Conservation (phyloP, 2,329 filamentous ascomycete genomes). For the Beauveria caledonica region DNA sequence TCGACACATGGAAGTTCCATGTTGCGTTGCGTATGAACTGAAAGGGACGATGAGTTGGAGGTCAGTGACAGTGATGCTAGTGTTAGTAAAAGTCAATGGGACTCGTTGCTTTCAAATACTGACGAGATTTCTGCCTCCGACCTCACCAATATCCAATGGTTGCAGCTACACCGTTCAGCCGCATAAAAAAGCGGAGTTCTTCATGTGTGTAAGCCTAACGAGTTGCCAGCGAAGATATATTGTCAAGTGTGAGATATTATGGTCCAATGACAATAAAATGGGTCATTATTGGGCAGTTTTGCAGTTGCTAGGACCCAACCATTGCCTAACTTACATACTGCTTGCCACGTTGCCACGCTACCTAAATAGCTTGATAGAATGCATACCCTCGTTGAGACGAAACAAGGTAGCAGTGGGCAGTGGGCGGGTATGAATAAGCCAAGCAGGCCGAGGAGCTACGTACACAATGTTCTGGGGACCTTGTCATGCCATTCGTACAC, state of each 20-base stretch:
- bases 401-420: not conserved
- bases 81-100: not conserved
- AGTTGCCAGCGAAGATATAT: not conserved
- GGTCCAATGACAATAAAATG: conserved; percentile 8
- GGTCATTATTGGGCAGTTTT: conserved; percentile 7
- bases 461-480: not conserved
- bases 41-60: not conserved
- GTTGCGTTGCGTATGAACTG: conserved; percentile 14
- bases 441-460: not conserved
- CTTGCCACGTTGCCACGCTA: too few relatives aligned
- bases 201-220: conserved; percentile 7
- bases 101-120: not conserved
- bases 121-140: not conserved
- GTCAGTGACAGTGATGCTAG: not conserved
- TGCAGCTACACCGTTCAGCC: not conserved
- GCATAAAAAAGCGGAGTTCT: conserved; percentile 8
- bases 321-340: too few relatives aligned
- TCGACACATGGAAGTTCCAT: conserved; percentile 44
- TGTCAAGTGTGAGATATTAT: not conserved
- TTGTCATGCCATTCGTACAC: not conserved
- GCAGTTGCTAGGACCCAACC: conserved; percentile 5
- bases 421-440: not conserved
- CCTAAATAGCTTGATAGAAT: too few relatives aligned
- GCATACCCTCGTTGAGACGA: not conserved
- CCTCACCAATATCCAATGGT: not conserved